Evolutionary conservation across 768 basidiomycete species (phyloP).

Genomic region (Tylopilus sp.): DNA sequence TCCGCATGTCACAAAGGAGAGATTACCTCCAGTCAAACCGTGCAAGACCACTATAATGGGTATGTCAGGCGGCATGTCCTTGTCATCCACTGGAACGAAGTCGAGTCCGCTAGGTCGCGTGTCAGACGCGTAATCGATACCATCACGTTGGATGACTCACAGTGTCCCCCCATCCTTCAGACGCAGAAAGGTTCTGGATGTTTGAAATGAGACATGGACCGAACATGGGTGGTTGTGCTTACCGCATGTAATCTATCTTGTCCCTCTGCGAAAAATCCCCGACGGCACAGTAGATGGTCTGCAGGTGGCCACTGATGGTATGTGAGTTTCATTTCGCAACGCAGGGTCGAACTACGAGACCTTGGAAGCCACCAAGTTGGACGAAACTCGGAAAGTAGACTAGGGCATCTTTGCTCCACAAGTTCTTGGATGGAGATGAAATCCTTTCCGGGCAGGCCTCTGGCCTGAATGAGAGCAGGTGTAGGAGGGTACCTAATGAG

Average conservation of each 20-base stretch:
- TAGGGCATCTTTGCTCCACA: constrained; percentile 31
- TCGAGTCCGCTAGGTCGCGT: constrained; percentile 27
- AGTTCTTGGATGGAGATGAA: constrained; percentile 27
- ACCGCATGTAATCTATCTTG: constrained; percentile 31
- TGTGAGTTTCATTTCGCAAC: constrained; percentile 13
- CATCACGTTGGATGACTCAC: constrained; percentile 18
- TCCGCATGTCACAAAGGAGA: background rate
- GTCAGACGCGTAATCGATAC: background rate
- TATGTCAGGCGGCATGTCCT: constrained; percentile 20
- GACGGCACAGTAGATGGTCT: constrained; percentile 30
- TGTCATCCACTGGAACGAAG: constrained; percentile 28
- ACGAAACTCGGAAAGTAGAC: constrained; percentile 24
- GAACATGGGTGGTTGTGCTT: background rate
- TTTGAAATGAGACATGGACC: constrained; percentile 6
- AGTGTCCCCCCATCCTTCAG: constrained; percentile 32
- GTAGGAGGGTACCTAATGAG: constrained; percentile 20
- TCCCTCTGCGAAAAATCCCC: constrained; percentile 32
- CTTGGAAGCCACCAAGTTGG: constrained; percentile 35
- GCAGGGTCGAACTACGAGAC: constrained; percentile 10
- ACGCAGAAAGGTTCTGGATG: constrained; percentile 25
- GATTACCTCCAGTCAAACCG: constrained; percentile 32
- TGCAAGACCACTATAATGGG: constrained; percentile 33
- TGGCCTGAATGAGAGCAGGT: constrained; percentile 20
- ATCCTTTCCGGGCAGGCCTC: constrained; percentile 5
- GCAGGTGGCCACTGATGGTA: constrained; percentile 28